Percentiles rank a stretch among this genome's conserved stretches.
Evolutionary conservation across 2,329 filamentous ascomycete species (phyloP).

Genomic region (Calonectria henricotiae): DNA sequence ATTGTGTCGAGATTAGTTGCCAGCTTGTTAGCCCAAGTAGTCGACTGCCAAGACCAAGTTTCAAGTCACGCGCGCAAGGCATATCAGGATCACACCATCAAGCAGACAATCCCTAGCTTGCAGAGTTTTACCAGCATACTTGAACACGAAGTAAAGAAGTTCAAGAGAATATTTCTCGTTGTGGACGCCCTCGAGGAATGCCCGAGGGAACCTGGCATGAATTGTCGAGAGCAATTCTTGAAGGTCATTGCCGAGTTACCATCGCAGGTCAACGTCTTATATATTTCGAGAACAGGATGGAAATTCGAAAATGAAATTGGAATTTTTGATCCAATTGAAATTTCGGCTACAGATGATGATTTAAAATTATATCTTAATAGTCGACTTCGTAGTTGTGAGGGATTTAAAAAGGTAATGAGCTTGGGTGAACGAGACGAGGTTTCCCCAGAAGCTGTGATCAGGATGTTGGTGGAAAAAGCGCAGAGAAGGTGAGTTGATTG

Average conservation of each 20-base stretch:
- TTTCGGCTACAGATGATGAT: constrained; percentile 8
- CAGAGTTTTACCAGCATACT: background rate
- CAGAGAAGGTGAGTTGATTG: background rate
- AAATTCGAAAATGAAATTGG: background rate
- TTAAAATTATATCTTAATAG: background rate
- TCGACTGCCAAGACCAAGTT: background rate
- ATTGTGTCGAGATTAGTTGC: constrained; percentile 1
- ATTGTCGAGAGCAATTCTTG: background rate
- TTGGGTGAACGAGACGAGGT: background rate
- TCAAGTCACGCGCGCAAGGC: background rate
- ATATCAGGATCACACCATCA: constrained; percentile 1
- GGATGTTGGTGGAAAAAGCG: background rate
- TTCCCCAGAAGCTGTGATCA: background rate
- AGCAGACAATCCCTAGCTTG: background rate
- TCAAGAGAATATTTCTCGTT: constrained; percentile 6
- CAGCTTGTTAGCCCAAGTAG: constrained; percentile 12
- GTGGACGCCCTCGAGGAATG: constrained; percentile 16
- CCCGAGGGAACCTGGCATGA: background rate
- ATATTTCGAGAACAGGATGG: background rate
- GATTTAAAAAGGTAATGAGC: background rate
- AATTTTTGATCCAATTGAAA: background rate
- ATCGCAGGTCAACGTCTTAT: background rate
- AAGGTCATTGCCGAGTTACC: background rate
- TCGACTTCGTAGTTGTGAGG: constrained; percentile 4
- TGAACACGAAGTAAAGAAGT: background rate